Evolutionary conservation across 2,329 filamentous ascomycete genomes (phyloP).

Genomic region (Aspergillus bombycis): DNA sequence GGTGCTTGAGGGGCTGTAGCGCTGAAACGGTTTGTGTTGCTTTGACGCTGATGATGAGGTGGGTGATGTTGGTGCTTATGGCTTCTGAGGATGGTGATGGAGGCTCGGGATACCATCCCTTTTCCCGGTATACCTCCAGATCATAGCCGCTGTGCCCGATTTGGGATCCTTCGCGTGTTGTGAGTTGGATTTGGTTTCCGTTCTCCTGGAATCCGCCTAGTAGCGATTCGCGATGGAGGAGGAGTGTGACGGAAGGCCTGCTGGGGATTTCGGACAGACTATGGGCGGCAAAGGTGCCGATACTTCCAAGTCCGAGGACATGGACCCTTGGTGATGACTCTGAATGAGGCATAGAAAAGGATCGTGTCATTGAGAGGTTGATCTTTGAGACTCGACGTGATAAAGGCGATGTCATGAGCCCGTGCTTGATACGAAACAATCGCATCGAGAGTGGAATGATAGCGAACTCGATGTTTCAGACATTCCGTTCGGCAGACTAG

Average conservation of each 20-base stretch:
- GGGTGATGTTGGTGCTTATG: constrained; percentile 53
- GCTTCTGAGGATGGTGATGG: neutral
- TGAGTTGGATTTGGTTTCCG: constrained; percentile 21
- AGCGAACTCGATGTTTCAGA: neutral
- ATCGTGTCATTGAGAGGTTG: neutral
- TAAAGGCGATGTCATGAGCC: neutral
- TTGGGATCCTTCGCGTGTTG: constrained; percentile 16
- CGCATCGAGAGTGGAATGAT: neutral
- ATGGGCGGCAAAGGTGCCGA: constrained; percentile 77
- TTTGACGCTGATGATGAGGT: constrained; percentile 76
- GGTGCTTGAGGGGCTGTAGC: constrained; percentile 63
- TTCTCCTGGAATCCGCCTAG: constrained; percentile 25
- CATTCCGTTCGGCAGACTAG: neutral
- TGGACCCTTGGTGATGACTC: constrained; percentile 42
- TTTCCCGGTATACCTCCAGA: constrained; percentile 6
- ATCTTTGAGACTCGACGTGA: neutral
- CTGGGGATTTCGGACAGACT: constrained; percentile 62
- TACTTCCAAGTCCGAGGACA: constrained; percentile 74
- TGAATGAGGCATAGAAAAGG: neutral
- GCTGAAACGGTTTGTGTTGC: constrained; percentile 64
- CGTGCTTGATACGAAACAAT: neutral
- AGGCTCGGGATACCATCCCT: constrained; percentile 8
- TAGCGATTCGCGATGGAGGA: constrained; percentile 62
- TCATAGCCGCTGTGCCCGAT: constrained; percentile 2
- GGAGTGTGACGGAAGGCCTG: constrained; percentile 70